Evolutionary conservation across 768 basidiomycete species (phyloP).

Genomic region (Podaxis sp.): DNA sequence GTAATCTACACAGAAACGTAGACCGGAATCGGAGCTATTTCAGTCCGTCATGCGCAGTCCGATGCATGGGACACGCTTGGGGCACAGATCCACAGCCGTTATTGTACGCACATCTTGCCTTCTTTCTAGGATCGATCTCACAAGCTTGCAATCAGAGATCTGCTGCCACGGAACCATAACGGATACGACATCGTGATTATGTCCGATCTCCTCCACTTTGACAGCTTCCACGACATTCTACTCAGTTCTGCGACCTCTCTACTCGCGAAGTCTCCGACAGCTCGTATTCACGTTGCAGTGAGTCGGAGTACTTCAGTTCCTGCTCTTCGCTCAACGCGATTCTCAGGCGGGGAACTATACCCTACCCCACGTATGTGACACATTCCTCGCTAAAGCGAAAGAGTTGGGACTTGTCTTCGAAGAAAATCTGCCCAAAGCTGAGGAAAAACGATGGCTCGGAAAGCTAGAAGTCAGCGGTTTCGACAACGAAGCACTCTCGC

Average conservation of each 20-base stretch:
- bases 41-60: constrained; percentile 38
- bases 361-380: constrained; percentile 45
- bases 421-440: constrained; percentile 33
- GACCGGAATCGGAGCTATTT: constrained; percentile 44
- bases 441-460: constrained; percentile 48
- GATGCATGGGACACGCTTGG: constrained; percentile 63
- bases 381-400: constrained; percentile 45
- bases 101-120: constrained; percentile 34
- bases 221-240: constrained; percentile 56
- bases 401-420: constrained; percentile 46
- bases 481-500: constrained; percentile 43
- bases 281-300: constrained; percentile 58
- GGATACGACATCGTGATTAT: constrained; percentile 64
- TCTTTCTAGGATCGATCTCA: background rate
- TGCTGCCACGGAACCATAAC: constrained; percentile 18
- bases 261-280: constrained; percentile 38
- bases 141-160: constrained; percentile 17
- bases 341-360: constrained; percentile 62
- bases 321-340: background rate
- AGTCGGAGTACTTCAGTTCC: constrained; percentile 11
- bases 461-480: constrained; percentile 44
- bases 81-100: constrained; percentile 47
- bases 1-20: constrained; percentile 56
- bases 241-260: constrained; percentile 50
- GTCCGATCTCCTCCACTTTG: constrained; percentile 74